Base-by-base conservation (phyloP, 768 basidiomycete genomes). In the Termitomyces sp. region DNA sequence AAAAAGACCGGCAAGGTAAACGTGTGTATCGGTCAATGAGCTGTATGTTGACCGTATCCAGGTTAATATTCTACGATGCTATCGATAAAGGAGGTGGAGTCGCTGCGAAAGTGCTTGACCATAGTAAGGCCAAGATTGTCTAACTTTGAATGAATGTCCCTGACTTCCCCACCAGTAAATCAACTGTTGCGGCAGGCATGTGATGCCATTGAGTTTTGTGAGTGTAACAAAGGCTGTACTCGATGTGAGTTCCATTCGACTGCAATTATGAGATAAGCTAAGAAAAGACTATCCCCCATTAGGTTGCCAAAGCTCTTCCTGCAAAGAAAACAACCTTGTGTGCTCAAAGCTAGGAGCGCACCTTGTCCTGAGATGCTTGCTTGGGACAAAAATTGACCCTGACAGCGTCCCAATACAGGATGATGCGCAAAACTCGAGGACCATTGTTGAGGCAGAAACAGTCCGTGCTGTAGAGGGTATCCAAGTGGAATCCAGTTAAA, bases 21-120 rank as follows among this genome's bases (percentile, higher is more conserved):
- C 39, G 37, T 26, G n/a, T n/a, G 37, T 30, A 8, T 40, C 9
- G 12, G 27, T 30, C 18, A 12, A 30, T 27, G 6, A 27, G 37
- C 18, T 8, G n/a, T 13, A 6, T 3, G 40, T 12, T 40, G 3
- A 30, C n/a, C n/a, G 12, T 30, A 30, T 43, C 22, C 37, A 92
- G 92, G 61, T 72, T 96, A 22, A 86, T 95, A 39, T 89, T 95
- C 65, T 94, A 91, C 64, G 93, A 95, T 59, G 69, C 78, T 20
- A 74, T 82, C 9, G 89, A 87, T 1, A 84, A 82, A 64, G 80
- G 79, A n/a, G 87, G 88, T 18, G 88, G 90, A 0, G 76, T 89
- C 6, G 82, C 89, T 32, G 82, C 84, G 3, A 91, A 87, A 65
- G 91, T 89, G 2, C 94, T 94, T 65, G 94, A 95, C 64, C 85